phyloP scores from a whole-genome alignment of 768 basidiomycete genomes.

The Pisolithus orientalis region DNA sequence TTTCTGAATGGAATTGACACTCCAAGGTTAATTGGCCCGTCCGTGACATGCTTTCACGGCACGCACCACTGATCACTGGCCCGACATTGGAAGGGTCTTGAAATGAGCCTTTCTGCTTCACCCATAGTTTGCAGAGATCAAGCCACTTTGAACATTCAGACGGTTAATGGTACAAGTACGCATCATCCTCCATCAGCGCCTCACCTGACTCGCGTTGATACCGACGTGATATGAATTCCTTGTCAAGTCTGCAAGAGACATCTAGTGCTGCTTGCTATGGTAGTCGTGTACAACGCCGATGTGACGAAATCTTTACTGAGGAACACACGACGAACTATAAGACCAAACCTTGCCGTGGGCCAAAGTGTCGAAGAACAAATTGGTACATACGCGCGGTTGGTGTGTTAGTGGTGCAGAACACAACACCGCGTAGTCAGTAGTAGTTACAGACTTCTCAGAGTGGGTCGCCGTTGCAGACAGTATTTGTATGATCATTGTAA shows the following conservation, averaged over 20 bases:
- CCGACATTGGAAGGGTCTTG: constrained; percentile 38
- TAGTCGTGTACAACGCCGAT: too few species aligned
- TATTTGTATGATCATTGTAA: too few species aligned
- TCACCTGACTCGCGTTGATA: constrained; percentile 56
- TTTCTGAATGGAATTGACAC: constrained; percentile 38
- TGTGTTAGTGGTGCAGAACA: too few species aligned
- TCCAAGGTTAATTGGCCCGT: not conserved
- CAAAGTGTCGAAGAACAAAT: too few species aligned
- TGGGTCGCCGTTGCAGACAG: too few species aligned
- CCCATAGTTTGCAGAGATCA: constrained; percentile 53
- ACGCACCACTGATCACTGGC: constrained; percentile 53
- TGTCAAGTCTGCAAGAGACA: constrained; percentile 67
- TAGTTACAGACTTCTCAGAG: too few species aligned
- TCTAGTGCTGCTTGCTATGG: constrained; percentile 15
- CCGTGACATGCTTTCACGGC: not conserved
- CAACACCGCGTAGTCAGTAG: too few species aligned
- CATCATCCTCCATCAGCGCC: constrained; percentile 9
- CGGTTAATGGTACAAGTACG: constrained; percentile 1
- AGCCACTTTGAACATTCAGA: constrained; percentile 49
- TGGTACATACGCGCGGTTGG: too few species aligned
- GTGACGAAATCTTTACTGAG: too few species aligned
- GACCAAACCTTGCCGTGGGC: too few species aligned
- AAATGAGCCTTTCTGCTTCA: constrained; percentile 41
- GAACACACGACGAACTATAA: too few species aligned
- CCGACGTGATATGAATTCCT: constrained; percentile 72